Evolutionary conservation across 2,329 filamentous ascomycete species (phyloP).

Genomic region (Clarireedia monteithiana): DNA sequence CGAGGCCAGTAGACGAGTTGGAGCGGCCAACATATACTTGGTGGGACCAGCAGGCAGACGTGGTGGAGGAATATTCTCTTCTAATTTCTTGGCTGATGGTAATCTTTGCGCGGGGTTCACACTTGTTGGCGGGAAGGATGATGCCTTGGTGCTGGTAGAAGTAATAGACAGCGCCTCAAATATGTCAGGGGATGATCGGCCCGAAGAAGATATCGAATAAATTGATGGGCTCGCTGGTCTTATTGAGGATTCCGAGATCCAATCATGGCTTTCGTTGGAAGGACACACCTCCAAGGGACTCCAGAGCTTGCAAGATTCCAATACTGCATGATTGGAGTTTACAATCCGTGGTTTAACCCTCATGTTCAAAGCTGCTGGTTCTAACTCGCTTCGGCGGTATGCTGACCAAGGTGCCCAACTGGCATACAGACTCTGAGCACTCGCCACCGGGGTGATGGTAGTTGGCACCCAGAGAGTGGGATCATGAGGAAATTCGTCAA

Average conservation of each 20-base stretch:
- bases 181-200: constrained; percentile 20
- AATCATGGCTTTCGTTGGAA: constrained; percentile 19
- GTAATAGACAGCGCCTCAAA: constrained; percentile 27
- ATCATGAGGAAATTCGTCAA: neutral
- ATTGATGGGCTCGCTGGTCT: constrained; percentile 25
- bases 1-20: neutral
- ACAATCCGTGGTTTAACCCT: constrained; percentile 15
- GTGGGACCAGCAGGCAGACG: constrained; percentile 11
- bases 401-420: constrained; percentile 4
- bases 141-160: constrained; percentile 29
- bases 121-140: constrained; percentile 14
- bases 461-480: constrained; percentile 15
- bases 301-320: constrained; percentile 26
- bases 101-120: constrained; percentile 9
- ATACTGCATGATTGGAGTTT: constrained; percentile 4
- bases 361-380: constrained; percentile 23
- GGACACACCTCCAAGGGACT: constrained; percentile 8
- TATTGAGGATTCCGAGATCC: constrained; percentile 29
- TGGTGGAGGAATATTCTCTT: neutral
- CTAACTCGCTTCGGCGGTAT: constrained; percentile 16
- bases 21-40: constrained; percentile 14
- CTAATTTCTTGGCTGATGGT: constrained; percentile 14
- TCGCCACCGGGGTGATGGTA: neutral
- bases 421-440: constrained; percentile 18
- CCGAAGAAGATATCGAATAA: constrained; percentile 25